Percentiles rank a stretch among this genome's conserved stretches.
Evolutionary conservation across 495 filamentous ascomycete genomes (phyloP).

Genomic region (Pyronema domesticum): DNA sequence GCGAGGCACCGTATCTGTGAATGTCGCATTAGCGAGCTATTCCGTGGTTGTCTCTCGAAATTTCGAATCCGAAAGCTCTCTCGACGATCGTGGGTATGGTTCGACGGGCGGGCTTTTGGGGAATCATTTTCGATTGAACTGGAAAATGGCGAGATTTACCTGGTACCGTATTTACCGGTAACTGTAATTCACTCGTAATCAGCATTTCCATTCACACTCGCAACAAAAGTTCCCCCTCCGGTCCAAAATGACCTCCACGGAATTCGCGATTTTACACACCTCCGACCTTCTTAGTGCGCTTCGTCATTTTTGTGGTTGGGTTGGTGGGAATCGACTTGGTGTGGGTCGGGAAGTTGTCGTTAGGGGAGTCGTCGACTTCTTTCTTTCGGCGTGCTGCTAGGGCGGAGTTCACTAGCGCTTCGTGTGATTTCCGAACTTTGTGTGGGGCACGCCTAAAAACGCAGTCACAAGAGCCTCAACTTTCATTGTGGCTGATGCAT

Average conservation of each 20-base stretch:
- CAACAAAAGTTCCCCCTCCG: not conserved
- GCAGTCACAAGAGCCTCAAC: not conserved
- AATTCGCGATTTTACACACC: conserved; percentile 29
- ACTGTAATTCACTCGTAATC: conserved; percentile 23
- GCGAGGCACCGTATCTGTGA: conserved; percentile 87
- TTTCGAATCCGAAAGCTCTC: conserved; percentile 14
- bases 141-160: conserved; percentile 30
- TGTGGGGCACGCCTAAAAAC: not conserved
- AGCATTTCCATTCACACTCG: not conserved
- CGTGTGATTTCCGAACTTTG: not conserved
- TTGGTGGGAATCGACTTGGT: not conserved
- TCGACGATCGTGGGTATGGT: conserved; percentile 16
- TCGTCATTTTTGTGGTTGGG: conserved; percentile 60
- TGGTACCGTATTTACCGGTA: conserved; percentile 53
- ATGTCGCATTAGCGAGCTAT: conserved; percentile 1
- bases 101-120: not conserved
- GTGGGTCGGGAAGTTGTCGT: conserved; percentile 7
- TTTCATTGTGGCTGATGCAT: not conserved
- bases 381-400: conserved; percentile 1
- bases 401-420: not conserved
- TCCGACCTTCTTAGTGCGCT: conserved; percentile 98
- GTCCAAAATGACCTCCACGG: not conserved
- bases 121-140: not conserved
- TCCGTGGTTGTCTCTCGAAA: conserved; percentile 8
- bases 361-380: conserved; percentile 10